Evolutionary conservation across 345 rosid genomes (phyloP).

Genomic region (Gossypium sturtianum): DNA sequence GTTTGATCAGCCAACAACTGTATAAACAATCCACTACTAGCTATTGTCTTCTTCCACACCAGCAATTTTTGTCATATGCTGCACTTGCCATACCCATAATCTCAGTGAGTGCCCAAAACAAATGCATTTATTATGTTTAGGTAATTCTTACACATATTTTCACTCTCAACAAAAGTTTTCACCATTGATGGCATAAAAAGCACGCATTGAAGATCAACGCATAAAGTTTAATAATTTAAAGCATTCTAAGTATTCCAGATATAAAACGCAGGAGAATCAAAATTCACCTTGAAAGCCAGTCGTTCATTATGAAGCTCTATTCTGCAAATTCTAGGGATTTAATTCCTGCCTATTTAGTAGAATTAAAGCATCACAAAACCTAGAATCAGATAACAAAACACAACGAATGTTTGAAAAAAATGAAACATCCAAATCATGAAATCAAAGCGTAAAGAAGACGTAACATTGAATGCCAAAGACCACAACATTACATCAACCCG

Average conservation of each 20-base stretch:
- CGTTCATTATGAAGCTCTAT: not conserved
- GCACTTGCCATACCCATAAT: not conserved
- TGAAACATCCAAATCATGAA: not conserved
- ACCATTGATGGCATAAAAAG: not conserved
- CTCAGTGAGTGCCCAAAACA: not conserved
- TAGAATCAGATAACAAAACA: no score
- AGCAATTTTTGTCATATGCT: not conserved
- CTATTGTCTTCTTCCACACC: not conserved
- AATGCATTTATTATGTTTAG: not conserved
- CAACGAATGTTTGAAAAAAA: no score
- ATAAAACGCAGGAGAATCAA: not conserved
- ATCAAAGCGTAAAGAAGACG: not conserved
- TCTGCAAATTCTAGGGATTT: not conserved
- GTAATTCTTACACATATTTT: not conserved
- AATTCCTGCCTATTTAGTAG: not conserved
- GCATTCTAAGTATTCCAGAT: not conserved
- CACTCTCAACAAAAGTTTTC: not conserved
- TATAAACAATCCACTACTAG: not conserved
- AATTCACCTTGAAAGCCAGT: no score
- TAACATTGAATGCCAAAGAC: not conserved
- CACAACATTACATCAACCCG: not conserved
- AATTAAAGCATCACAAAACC: no score
- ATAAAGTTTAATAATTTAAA: not conserved
- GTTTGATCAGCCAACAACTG: not conserved
- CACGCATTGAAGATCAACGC: not conserved